phyloP scores from a whole-genome alignment of 1,139 yeast genomes.

The Kurtzmaniella natalensis region DNA sequence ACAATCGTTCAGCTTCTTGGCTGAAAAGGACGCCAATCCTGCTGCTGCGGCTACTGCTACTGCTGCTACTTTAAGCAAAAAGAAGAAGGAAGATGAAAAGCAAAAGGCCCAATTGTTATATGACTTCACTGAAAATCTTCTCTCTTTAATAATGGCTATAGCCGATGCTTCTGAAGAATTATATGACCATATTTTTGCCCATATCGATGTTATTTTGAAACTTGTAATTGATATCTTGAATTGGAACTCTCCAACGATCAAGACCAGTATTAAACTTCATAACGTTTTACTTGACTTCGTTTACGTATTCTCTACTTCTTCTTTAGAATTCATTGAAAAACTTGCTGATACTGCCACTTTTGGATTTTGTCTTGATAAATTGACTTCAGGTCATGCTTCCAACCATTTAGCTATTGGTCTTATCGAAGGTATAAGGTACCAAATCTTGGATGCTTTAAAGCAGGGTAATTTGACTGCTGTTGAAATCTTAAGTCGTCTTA shows the following conservation, averaged over 20 bases:
- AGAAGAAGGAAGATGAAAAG: slow-evolving; percentile 30
- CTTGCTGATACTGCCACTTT: slow-evolving; percentile 12
- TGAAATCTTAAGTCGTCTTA: slow-evolving; percentile 21
- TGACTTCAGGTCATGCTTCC: slow-evolving; percentile 17
- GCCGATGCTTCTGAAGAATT: slow-evolving; percentile 63
- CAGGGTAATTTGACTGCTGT: slow-evolving; percentile 15
- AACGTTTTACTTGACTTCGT: slow-evolving; percentile 56
- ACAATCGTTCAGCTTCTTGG: slow-evolving; percentile 42
- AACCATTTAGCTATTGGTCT: slow-evolving; percentile 48
- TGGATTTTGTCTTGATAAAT: slow-evolving; percentile 18
- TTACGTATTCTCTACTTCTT: slow-evolving; percentile 64
- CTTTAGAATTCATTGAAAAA: slow-evolving; percentile 48
- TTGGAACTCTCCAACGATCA: slow-evolving; percentile 26
- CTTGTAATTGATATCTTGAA: slow-evolving; percentile 42
- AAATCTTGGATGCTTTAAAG: slow-evolving; percentile 45
- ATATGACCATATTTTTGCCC: slow-evolving; percentile 42
- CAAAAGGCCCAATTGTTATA: slow-evolving; percentile 46
- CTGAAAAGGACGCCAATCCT: slow-evolving; percentile 14
- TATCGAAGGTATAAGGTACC: slow-evolving; percentile 58
- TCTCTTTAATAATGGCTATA: slow-evolving; percentile 65
- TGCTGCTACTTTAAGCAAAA: neutral
- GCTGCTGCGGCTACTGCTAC: slow-evolving; percentile 4
- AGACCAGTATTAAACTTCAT: slow-evolving; percentile 40
- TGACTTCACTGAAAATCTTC: slow-evolving; percentile 69
- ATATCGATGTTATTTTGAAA: slow-evolving; percentile 27